Base-by-base conservation (phyloP, 2,329 filamentous ascomycete genomes). In the Penicillium sp. region DNA sequence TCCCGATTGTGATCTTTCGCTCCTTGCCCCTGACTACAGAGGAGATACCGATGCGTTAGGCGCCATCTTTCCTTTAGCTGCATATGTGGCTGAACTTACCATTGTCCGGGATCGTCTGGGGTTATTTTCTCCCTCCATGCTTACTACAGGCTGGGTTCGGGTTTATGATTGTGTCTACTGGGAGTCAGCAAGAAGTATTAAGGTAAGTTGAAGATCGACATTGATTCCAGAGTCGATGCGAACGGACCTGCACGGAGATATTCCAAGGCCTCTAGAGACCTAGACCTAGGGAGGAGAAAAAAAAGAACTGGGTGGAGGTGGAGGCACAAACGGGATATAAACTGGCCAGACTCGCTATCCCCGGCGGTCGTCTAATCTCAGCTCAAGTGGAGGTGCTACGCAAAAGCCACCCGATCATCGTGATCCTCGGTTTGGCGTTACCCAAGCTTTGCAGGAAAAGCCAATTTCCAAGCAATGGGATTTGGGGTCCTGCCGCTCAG, bases 331-430 rank as follows among this genome's bases (percentile, higher is more conserved):
- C 16, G 24, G 20, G 25, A 48, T 43, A 41, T 48, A 44, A 27
- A 50, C 16, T 41, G 36, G 44, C n/a, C 33, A 47, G 24, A 20
- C 4, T 38, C 5, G 16, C 33, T n/a, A 10, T 38, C 35, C 35
- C 20, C n/a, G 28, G 28, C 7, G 10, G 14, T 33, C 31, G 13
- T 35, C 18, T 7, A 35, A 35, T 18, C 31, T 8, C 31, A 38
- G 33, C 28, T 24, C 35, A 39, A 39, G 30, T 47, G 44, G 31
- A 41, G 35, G 25, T 30, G 22, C 27, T 50, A 58, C 56, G 56
- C 52, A 57, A 58, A 56, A 39, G 10, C 41, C 11, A 27, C 44
- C 22, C 14, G 57, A 56, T 60, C 55, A 50, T 52, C 55, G n/a
- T 40, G 35, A 52, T 46, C 50, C 47, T 24, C 55, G 39, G 40